Base-by-base conservation (phyloP, 192 early-diverging fungal species). In the Pilaira anomala region DNA sequence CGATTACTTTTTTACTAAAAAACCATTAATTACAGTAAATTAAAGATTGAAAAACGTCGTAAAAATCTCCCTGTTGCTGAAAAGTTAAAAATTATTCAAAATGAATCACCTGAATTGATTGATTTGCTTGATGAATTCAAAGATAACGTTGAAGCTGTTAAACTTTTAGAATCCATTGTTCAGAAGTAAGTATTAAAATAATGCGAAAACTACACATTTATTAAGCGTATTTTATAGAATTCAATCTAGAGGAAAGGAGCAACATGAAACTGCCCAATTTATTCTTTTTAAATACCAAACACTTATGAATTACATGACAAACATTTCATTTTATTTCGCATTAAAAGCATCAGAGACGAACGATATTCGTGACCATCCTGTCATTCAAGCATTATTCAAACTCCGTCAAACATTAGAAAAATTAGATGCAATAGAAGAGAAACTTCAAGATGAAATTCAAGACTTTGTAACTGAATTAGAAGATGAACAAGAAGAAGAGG, bases 251-350 rank as follows among this genome's bases (percentile, higher is more conserved):
- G 53, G 46, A 56, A 28, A 69, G 41, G 11, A 54, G 26, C 26
- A 72, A 29, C 24, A 61, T 8, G 12, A 53, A 44, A 60, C 51
- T 11, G 65, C 60, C 14, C 24, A 67, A n/a, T 67, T 73, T 33
- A 40, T 63, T 24, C 30, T 63, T n/a, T 73, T 73, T 48, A 62
- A 73, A 63, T 57, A 73, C 48, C 65, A 75, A 50, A 59, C 69
- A 6, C 40, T 90, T 22, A 79, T 88, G 69, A 84, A 85, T 62
- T 96, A 95, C 63, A 72, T 96, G 62, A 91, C 88, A 65, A 98
- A 98, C 69, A 81, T 96, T 62, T 83, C 93, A 6, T 95, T 94
- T 62, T 94, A 93, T 67, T 78, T 97, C 57, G 84, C 83, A 1
- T 59, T 93, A 63, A 82, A 88, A 81, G 77, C 80, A 49, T 79